phyloP scores from a whole-genome alignment of 1,139 yeast genomes.

The Taphrina communis region DNA sequence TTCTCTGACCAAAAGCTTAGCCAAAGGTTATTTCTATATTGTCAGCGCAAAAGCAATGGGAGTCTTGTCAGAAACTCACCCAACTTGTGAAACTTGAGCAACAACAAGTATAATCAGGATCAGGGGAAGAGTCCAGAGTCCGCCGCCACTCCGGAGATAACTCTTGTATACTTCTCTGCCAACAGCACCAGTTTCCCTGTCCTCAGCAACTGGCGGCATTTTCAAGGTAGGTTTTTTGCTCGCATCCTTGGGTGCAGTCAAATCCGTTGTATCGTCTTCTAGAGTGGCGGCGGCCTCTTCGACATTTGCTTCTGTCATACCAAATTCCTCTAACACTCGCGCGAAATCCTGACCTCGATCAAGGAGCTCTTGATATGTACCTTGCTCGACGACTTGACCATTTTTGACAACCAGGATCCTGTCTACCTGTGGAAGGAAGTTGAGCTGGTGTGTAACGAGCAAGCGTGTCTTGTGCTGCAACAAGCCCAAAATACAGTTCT shows the following conservation, averaged over 20 bases:
- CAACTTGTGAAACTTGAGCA: slow-evolving; percentile 65
- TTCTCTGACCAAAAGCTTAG: slow-evolving; percentile 78
- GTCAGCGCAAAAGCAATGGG: neutral
- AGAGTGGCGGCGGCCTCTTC: slow-evolving; percentile 47
- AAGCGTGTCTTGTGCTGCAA: slow-evolving; percentile 68
- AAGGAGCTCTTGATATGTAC: slow-evolving; percentile 62
- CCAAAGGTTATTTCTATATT: slow-evolving; percentile 70
- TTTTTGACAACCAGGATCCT: slow-evolving; percentile 70
- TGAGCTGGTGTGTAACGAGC: slow-evolving; percentile 83
- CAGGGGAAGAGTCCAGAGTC: slow-evolving; percentile 58
- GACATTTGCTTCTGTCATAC: slow-evolving; percentile 51
- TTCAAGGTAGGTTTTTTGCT: slow-evolving; percentile 46
- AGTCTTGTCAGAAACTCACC: slow-evolving; percentile 3
- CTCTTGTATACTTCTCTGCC: slow-evolving; percentile 56
- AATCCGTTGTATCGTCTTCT: slow-evolving; percentile 26
- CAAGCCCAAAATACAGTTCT: slow-evolving; percentile 67
- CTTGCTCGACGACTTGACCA: slow-evolving; percentile 64
- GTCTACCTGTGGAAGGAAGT: slow-evolving; percentile 71
- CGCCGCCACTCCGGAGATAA: slow-evolving; percentile 65
- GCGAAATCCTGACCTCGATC: slow-evolving; percentile 58
- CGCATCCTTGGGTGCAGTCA: slow-evolving; percentile 30
- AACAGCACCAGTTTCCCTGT: slow-evolving; percentile 59
- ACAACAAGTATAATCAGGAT: slow-evolving; percentile 55
- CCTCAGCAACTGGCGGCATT: slow-evolving; percentile 54
- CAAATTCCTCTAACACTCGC: slow-evolving; percentile 58